Evolutionary conservation across 2,329 filamentous ascomycete species (phyloP), one percentile per base, ranked within the genome.

Genomic region (Akanthomyces uredinophilus): DNA sequence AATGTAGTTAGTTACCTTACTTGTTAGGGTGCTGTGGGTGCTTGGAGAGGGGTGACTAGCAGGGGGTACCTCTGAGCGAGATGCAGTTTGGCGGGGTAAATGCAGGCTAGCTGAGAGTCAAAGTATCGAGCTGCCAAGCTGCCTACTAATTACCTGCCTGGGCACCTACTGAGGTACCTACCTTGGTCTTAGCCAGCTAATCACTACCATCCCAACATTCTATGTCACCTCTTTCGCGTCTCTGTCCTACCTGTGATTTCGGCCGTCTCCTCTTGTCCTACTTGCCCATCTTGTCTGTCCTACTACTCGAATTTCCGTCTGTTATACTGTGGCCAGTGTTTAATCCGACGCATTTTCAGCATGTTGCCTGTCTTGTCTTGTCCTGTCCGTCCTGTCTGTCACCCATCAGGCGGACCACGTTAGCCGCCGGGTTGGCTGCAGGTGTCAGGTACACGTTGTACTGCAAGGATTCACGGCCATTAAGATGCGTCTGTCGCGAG

Each of bases 61-160:
- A 59, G 56, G 55, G 39, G 46, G 44, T 24, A 51, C 46, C 14
- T 43, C 20, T 16, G 37, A 35, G 10, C 43, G 18, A 50, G 56
- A 59, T 35, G 56, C 35, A 49, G 24, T 51, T 50, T 51, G 24
- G 56, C 56, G 56, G 56, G 56, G 56, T 32, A 39, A 39, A 43
- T 14, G 18, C 46, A 46, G 37, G 22, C 46, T 51, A 58, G 43
- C 29, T 58, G 44, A 10, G 8, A 49, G 10, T 24, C 6, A 4
- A 57, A 37, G 54, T 47, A 57, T 5, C 29, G 29, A n/a, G n/a
- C n/a, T n/a, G n/a, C n/a, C n/a, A n/a, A n/a, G n/a, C n/a, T n/a
- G n/a, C n/a, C n/a, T n/a, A n/a, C n/a, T n/a, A n/a, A n/a, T n/a
- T n/a, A n/a, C n/a, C n/a, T n/a, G n/a, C n/a, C n/a, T n/a, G n/a